Evolutionary conservation across 768 basidiomycete genomes (phyloP).

Genomic region (Tricholoma hemisulphureum): DNA sequence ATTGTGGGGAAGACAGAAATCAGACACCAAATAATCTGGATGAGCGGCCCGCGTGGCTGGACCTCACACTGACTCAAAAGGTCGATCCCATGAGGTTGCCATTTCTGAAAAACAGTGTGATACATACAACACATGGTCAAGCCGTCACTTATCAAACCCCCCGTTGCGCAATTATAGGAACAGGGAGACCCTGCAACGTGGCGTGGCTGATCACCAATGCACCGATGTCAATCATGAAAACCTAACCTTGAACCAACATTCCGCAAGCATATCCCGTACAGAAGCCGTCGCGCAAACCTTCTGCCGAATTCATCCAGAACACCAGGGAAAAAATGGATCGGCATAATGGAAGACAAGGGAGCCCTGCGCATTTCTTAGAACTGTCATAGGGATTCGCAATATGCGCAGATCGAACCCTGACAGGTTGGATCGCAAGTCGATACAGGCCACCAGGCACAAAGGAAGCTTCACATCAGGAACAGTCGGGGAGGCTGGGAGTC

Average conservation of each 20-base stretch:
- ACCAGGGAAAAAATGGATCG: background rate
- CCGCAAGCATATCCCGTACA: background rate
- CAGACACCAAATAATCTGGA: background rate
- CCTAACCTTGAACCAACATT: background rate
- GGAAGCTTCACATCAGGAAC: background rate
- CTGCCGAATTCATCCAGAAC: background rate
- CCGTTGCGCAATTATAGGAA: background rate
- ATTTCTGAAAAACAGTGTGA: background rate
- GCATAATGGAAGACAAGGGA: background rate
- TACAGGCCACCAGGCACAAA: background rate
- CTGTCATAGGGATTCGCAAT: background rate
- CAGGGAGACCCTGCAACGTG: background rate
- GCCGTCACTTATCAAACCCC: background rate
- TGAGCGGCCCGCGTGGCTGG: constrained; percentile 1
- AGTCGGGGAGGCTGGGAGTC: background rate
- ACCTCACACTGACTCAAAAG: background rate
- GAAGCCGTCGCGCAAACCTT: background rate
- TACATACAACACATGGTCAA: background rate
- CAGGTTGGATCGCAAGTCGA: background rate
- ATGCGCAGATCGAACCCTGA: background rate
- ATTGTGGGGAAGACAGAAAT: too few relatives aligned
- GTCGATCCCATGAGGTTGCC: background rate
- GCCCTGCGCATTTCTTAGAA: background rate
- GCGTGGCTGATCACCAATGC: background rate
- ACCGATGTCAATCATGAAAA: constrained; percentile 2